phyloP scores from a whole-genome alignment of 805 yeast species.

The Tetrapisispora namnaoensis region DNA sequence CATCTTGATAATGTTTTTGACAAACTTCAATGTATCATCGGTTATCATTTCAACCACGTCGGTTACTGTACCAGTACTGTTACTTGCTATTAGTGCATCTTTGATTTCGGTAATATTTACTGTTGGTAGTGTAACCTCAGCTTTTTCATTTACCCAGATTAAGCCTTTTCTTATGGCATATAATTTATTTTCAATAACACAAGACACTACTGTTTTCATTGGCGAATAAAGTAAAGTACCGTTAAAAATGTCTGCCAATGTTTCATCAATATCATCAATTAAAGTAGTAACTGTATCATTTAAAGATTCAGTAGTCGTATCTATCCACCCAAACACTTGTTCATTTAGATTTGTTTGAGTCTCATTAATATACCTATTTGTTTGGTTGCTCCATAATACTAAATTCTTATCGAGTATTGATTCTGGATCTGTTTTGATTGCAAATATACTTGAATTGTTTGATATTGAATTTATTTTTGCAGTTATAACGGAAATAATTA shows the following conservation, averaged over 20 bases:
- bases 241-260: slow-evolving; percentile 52
- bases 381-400: slow-evolving; percentile 41
- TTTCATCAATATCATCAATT: slow-evolving; percentile 46
- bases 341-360: slow-evolving; percentile 50
- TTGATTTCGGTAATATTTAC: slow-evolving; percentile 31
- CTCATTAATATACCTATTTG: slow-evolving; percentile 43
- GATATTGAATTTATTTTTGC: slow-evolving; percentile 3
- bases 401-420: slow-evolving; percentile 28
- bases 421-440: slow-evolving; percentile 1
- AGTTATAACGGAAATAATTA: slow-evolving; percentile 30
- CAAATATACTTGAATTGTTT: background rate
- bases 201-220: slow-evolving; percentile 57
- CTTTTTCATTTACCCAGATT: slow-evolving; percentile 63
- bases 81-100: background rate
- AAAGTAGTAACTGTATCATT: slow-evolving; percentile 53
- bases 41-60: slow-evolving; percentile 11
- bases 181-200: slow-evolving; percentile 71
- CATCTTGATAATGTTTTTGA: slow-evolving; percentile 24
- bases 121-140: slow-evolving; percentile 49
- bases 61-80: background rate
- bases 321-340: slow-evolving; percentile 57
- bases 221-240: slow-evolving; percentile 58
- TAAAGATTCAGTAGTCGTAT: slow-evolving; percentile 44
- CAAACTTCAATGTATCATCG: slow-evolving; percentile 16
- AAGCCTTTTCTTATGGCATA: slow-evolving; percentile 57